phyloP scores from a whole-genome alignment of 1,139 yeast genomes.

The Candida sojae region DNA sequence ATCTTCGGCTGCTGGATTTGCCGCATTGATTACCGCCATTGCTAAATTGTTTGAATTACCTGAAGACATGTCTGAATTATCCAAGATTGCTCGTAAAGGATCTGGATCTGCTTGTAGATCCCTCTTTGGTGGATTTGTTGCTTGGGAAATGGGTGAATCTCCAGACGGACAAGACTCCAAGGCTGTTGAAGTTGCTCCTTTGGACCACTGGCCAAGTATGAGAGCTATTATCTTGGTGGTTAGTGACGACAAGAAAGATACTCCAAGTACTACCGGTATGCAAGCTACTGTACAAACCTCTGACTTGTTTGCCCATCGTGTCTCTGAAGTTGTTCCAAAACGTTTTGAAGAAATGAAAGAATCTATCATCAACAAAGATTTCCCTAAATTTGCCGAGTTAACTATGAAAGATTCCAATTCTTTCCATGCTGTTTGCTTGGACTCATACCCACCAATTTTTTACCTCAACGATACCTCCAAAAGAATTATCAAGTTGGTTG shows the following conservation, averaged over 20 bases:
- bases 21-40: constrained; percentile 87
- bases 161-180: constrained; percentile 83
- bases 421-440: constrained; percentile 95
- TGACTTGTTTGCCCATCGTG: constrained; percentile 77
- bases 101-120: constrained; percentile 99
- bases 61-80: constrained; percentile 76
- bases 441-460: constrained; percentile 93
- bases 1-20: constrained; percentile 97
- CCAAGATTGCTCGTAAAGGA: constrained; percentile 95
- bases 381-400: constrained; percentile 76
- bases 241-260: constrained; percentile 90
- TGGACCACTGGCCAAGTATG: constrained; percentile 88
- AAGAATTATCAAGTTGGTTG: constrained; percentile 79
- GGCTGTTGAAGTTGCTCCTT: constrained; percentile 88
- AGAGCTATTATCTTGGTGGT: constrained; percentile 92
- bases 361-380: constrained; percentile 71
- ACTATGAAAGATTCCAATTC: constrained; percentile 97
- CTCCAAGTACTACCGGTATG: constrained; percentile 95
- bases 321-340: constrained; percentile 77
- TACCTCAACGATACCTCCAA: constrained; percentile 95
- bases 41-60: constrained; percentile 83
- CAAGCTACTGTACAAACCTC: constrained; percentile 91
- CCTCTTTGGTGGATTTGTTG: constrained; percentile 94
- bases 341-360: constrained; percentile 82
- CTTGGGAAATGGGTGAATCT: constrained; percentile 93